Conservation (phyloP, 805 yeast species). For the Metschnikowia henanensis region DNA sequence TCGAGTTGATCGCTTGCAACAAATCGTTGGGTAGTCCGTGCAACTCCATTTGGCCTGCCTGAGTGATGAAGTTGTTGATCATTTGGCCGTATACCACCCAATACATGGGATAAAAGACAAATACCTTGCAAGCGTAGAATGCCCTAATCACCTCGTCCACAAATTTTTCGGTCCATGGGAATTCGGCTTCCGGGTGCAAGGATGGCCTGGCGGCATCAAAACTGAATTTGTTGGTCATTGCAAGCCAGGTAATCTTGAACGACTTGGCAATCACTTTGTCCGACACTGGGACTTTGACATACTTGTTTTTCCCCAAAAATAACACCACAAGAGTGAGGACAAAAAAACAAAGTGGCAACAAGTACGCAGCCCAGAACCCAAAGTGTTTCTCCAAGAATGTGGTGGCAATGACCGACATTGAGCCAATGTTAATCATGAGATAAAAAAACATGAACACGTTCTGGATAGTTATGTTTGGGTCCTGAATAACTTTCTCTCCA, state of each 20-base stretch:
- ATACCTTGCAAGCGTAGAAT: constrained; percentile 69
- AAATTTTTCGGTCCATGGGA: constrained; percentile 64
- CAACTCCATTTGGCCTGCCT: constrained; percentile 70
- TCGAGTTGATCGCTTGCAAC: constrained; percentile 72
- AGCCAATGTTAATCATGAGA: constrained; percentile 73
- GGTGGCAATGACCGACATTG: constrained; percentile 74
- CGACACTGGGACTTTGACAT: constrained; percentile 59
- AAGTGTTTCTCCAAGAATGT: constrained; percentile 65
- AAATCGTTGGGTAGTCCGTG: constrained; percentile 83
- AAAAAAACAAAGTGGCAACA: constrained; percentile 65
- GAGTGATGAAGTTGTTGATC: constrained; percentile 70
- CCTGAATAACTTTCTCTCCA: constrained; percentile 46
- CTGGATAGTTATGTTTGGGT: constrained; percentile 71
- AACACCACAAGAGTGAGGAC: constrained; percentile 52
- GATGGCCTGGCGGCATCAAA: constrained; percentile 61
- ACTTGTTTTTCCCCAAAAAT: constrained; percentile 49
- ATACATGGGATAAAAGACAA: constrained; percentile 67
- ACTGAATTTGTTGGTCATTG: constrained; percentile 47
- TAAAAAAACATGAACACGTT: constrained; percentile 76
- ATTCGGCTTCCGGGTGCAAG: constrained; percentile 44
- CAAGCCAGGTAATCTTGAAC: constrained; percentile 44
- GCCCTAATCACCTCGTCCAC: constrained; percentile 74
- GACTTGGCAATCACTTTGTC: constrained; percentile 60
- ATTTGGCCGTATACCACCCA: constrained; percentile 75
- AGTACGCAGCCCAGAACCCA: constrained; percentile 75